Evolutionary conservation across 495 filamentous ascomycete genomes (phyloP).

Genomic region (Articulospora tetracladia): DNA sequence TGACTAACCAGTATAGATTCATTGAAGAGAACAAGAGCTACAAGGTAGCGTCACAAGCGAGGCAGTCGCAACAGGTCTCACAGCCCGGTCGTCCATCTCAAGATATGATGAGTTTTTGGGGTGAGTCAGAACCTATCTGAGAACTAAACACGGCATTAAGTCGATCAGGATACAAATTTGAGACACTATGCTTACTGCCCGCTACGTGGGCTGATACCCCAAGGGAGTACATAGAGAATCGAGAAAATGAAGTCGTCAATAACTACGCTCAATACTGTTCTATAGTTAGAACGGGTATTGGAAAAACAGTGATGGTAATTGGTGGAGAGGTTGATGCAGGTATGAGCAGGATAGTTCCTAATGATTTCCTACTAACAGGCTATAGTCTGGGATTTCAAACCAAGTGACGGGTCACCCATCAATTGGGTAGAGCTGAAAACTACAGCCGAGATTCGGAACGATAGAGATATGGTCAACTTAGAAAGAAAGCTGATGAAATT

Average conservation of each 20-base stretch:
- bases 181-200: conserved; percentile 74
- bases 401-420: conserved; percentile 56
- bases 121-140: conserved; percentile 28
- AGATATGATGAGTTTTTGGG: conserved; percentile 64
- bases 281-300: conserved; percentile 82
- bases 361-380: conserved; percentile 25
- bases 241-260: conserved; percentile 66
- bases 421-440: conserved; percentile 98
- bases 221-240: conserved; percentile 71
- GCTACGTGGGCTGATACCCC: conserved; percentile 65
- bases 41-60: conserved; percentile 46
- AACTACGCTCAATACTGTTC: conserved; percentile 95
- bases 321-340: conserved; percentile 92
- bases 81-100: conserved; percentile 55
- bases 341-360: conserved; percentile 37
- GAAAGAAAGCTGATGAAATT: conserved; percentile 90
- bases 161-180: conserved; percentile 86
- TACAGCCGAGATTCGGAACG: conserved; percentile 59
- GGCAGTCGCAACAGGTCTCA: conserved; percentile 46
- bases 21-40: conserved; percentile 85
- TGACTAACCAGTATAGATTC: conserved; percentile 55
- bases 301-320: conserved; percentile 63
- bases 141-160: conserved; percentile 16
- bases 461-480: conserved; percentile 66
- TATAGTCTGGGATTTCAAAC: conserved; percentile 77